Percentiles rank a stretch among this genome's conserved stretches.
Conservation (phyloP, 192 early-diverging fungal genomes). For the Backusella australiensis region DNA sequence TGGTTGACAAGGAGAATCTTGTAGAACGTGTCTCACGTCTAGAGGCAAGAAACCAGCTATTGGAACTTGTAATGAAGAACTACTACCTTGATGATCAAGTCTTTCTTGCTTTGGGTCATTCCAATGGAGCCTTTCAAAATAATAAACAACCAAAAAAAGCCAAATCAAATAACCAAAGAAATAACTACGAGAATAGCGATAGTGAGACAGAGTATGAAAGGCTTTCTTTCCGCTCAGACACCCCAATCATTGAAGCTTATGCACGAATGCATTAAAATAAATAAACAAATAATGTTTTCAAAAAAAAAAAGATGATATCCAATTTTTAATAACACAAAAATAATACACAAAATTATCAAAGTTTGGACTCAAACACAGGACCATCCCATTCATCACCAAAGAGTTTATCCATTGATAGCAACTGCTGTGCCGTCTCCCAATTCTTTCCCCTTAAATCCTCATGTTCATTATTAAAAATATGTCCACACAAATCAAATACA, state of each 20-base stretch:
- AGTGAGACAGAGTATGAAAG: neutral
- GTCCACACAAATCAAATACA: constrained; percentile 23
- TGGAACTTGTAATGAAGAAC: neutral
- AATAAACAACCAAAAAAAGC: too few species aligned
- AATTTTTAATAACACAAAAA: too few species aligned
- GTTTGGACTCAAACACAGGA: neutral
- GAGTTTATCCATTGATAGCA: neutral
- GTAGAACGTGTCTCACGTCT: neutral
- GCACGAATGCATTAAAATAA: neutral
- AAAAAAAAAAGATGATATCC: neutral
- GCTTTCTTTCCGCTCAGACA: neutral
- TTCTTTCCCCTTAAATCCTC: neutral
- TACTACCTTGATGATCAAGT: constrained; percentile 6
- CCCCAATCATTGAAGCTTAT: neutral
- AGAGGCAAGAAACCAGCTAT: constrained; percentile 1
- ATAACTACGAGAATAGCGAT: neutral
- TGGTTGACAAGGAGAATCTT: neutral
- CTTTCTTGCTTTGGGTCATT: neutral
- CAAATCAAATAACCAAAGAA: neutral
- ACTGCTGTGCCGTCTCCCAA: constrained; percentile 14
- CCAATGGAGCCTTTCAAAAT: too few species aligned
- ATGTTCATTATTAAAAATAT: constrained; percentile 2
- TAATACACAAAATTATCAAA: neutral
- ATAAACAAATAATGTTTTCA: neutral
- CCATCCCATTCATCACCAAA: neutral